These are phyloP conservation scores for Globisporangium cederbergense DNA, from an alignment of 352 stramenopile genomes.

Conservation along the genomic window DNA sequence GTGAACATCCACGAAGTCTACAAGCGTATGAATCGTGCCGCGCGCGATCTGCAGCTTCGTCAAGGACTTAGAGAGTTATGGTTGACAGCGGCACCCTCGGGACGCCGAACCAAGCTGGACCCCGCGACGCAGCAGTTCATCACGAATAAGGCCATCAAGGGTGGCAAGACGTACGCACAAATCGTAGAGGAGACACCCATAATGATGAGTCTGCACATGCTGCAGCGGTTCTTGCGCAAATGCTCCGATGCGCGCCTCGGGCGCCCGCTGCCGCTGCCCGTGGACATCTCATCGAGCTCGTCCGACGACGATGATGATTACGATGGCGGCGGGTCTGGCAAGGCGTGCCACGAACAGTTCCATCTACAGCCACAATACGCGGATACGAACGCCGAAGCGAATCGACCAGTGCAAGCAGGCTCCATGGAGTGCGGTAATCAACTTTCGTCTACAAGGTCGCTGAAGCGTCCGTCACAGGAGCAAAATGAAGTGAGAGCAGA, in stretches of 20 bases:
- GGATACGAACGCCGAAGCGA: background rate
- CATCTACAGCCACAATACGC: background rate
- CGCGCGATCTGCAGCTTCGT: slow-evolving; percentile 3
- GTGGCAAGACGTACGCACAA: slow-evolving; percentile 7
- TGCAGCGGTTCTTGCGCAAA: slow-evolving; percentile 8
- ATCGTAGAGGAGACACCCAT: slow-evolving; percentile 6
- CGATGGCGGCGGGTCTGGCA: background rate
- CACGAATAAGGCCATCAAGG: slow-evolving; percentile 5
- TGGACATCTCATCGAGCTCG: background rate
- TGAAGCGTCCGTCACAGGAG: background rate
- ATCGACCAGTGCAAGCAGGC: background rate
- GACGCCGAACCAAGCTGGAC: slow-evolving; percentile 6
- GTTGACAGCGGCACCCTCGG: background rate
- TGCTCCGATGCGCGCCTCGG: slow-evolving; percentile 4
- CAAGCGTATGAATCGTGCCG: background rate
- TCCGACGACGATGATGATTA: background rate
- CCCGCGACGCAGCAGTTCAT: slow-evolving; percentile 8
- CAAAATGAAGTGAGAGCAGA: background rate
- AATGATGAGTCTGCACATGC: slow-evolving; percentile 7
- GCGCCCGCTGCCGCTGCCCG: background rate
- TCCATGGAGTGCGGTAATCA: background rate
- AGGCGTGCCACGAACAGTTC: background rate
- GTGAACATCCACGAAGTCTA: slow-evolving; percentile 9
- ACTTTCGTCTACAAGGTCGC: background rate
- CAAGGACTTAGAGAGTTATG: slow-evolving; percentile 8